A percentile compares a stretch with the other conserved stretches of the same genome.
These are phyloP conservation scores for Pseudozyma sp. DNA, from an alignment of 1,284 basidiomycete species.

Conservation along the genomic window DNA sequence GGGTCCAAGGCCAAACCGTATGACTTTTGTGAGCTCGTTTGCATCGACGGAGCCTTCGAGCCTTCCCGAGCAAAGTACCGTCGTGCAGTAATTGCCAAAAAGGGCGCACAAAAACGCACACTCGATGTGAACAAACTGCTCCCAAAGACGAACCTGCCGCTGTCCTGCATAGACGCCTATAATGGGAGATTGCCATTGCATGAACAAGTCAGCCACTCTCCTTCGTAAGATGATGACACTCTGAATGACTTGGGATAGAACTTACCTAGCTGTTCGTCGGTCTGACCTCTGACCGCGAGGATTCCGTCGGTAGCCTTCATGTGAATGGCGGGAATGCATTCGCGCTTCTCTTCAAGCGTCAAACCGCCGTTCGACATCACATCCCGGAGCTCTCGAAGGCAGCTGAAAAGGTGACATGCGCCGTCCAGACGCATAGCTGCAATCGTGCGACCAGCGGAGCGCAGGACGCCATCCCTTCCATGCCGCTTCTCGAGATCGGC, in stretches of 20 bases:
- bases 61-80: conserved; percentile 10
- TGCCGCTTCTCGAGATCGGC: conserved; percentile 8
- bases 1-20: conserved; percentile 1
- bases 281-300: conserved; percentile 10
- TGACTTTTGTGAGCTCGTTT: background rate
- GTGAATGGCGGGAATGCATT: background rate
- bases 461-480: conserved; percentile 21
- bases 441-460: conserved; percentile 25
- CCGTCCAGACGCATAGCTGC: conserved; percentile 12
- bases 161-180: conserved; percentile 12
- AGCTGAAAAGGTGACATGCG: conserved; percentile 7
- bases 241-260: background rate
- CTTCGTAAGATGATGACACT: too few relatives aligned
- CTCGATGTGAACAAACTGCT: conserved; percentile 19
- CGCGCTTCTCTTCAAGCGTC: conserved; percentile 10
- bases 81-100: conserved; percentile 9
- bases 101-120: conserved; percentile 15
- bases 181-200: too few relatives aligned
- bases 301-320: background rate
- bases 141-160: conserved; percentile 25
- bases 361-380: background rate
- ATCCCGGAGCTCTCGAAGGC: conserved; percentile 3
- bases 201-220: too few relatives aligned
- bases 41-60: conserved; percentile 10
- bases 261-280: conserved; percentile 10